Conservation (phyloP, 768 basidiomycete species). For the Suillus fuscotomentosus region DNA sequence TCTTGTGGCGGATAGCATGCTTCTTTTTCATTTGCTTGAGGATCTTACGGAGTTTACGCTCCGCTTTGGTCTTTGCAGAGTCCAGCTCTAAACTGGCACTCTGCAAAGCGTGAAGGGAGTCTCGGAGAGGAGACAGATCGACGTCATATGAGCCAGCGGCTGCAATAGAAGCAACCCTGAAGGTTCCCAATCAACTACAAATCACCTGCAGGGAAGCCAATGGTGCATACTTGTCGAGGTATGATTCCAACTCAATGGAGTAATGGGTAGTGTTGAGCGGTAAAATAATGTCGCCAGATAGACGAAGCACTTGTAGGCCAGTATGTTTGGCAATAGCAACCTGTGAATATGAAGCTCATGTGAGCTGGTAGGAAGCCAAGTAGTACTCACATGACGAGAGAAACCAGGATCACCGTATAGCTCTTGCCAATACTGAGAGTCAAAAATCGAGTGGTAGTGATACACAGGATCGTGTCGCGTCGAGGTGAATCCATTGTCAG, state of each 20-base stretch:
- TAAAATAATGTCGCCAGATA: slow-evolving; percentile 53
- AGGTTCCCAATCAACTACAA: not conserved
- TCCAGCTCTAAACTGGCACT: slow-evolving; percentile 53
- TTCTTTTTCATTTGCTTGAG: slow-evolving; percentile 38
- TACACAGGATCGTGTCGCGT: slow-evolving; percentile 48
- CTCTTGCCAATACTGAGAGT: slow-evolving; percentile 58
- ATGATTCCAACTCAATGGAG: slow-evolving; percentile 48
- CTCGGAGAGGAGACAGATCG: slow-evolving; percentile 44
- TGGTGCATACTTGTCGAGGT: slow-evolving; percentile 48
- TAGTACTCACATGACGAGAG: slow-evolving; percentile 46
- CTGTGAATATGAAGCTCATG: slow-evolving; percentile 21
- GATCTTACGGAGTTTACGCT: slow-evolving; percentile 45
- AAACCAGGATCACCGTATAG: slow-evolving; percentile 66
- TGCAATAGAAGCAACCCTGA: slow-evolving; percentile 30
- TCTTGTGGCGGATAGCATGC: slow-evolving; percentile 12
- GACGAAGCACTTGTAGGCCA: slow-evolving; percentile 52
- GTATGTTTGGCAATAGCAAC: slow-evolving; percentile 59
- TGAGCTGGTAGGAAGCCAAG: not conserved
- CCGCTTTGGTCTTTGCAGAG: slow-evolving; percentile 54
- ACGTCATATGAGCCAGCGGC: slow-evolving; percentile 21
- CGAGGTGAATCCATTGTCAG: slow-evolving; percentile 34
- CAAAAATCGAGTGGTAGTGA: slow-evolving; percentile 63
- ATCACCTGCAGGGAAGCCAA: not conserved
- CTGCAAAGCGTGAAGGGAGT: slow-evolving; percentile 45
- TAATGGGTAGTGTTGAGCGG: slow-evolving; percentile 74